Percentiles rank a stretch among this genome's conserved stretches.
Evolutionary conservation across 73 alveolate genomes (phyloP).

Genomic region (Urostyla sp.): DNA sequence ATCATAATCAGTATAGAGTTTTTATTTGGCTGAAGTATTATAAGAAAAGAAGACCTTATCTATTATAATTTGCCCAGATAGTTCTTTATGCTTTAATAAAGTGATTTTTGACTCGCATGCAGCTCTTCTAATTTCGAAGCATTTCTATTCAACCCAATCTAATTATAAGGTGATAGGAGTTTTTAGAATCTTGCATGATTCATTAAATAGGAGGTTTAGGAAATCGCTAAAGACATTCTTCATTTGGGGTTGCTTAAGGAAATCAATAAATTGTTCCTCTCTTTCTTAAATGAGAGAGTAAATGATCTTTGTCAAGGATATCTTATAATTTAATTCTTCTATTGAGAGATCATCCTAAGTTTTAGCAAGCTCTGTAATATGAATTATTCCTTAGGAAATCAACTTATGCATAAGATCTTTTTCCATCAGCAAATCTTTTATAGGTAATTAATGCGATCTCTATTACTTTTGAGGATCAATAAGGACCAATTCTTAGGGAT

Average conservation of each 20-base stretch:
- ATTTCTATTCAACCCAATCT: conserved; percentile 50
- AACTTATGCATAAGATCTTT: conserved; percentile 44
- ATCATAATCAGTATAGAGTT: conserved; percentile 31
- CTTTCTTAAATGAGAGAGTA: conserved; percentile 32
- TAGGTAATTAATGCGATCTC: conserved; percentile 31
- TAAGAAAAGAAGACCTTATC: conserved; percentile 47
- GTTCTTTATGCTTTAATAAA: conserved; percentile 2
- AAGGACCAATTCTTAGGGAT: conserved; percentile 45
- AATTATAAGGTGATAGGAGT: conserved; percentile 46
- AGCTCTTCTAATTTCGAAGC: conserved; percentile 54
- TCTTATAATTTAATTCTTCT: conserved; percentile 42
- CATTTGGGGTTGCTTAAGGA: conserved; percentile 52
- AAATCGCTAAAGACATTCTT: conserved; percentile 27
- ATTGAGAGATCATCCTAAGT: conserved; percentile 8
- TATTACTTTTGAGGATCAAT: neutral
- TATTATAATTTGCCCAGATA: conserved; percentile 20
- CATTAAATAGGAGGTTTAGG: conserved; percentile 38
- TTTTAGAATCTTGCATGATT: conserved; percentile 32
- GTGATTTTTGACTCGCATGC: conserved; percentile 55
- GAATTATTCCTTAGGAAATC: conserved; percentile 22
- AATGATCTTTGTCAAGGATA: conserved; percentile 41
- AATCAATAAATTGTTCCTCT: conserved; percentile 51
- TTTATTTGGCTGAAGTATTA: neutral
- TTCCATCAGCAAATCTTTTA: conserved; percentile 50
- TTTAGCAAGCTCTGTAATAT: conserved; percentile 13